Evolutionary conservation across 2,329 filamentous ascomycete genomes (phyloP).

Genomic region (Epichloe amarillans): DNA sequence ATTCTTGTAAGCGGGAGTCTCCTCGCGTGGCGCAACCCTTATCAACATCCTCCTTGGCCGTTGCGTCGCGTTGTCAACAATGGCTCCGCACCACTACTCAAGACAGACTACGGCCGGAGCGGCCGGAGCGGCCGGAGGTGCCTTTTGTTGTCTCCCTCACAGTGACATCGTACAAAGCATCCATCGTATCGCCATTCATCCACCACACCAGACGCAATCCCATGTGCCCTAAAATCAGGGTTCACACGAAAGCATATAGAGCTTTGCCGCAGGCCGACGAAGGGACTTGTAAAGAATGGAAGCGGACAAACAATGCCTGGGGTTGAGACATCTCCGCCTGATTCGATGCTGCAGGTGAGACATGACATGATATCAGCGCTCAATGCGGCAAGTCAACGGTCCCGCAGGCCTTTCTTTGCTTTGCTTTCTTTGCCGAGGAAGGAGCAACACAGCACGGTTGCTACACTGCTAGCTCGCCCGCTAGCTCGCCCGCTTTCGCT

Average conservation of each 20-base stretch:
- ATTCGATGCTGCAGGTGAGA: not conserved
- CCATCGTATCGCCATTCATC: not conserved
- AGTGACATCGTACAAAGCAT: not conserved
- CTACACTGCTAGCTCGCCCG: slow-evolving; percentile 1
- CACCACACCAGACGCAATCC: not conserved
- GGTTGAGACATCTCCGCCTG: not conserved
- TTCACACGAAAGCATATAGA: not conserved
- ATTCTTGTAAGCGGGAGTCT: slow-evolving; percentile 1
- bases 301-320: not conserved
- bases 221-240: not conserved
- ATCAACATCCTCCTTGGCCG: not conserved
- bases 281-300: not conserved
- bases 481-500: not conserved
- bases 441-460: not conserved
- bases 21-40: not conserved
- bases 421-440: not conserved
- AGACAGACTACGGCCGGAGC: not conserved
- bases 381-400: not conserved
- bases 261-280: not conserved
- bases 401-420: not conserved
- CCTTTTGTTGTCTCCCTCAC: not conserved
- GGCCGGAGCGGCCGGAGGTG: not conserved
- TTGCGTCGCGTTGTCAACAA: not conserved
- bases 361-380: not conserved
- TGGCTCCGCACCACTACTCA: not conserved